Percentiles rank a stretch among this genome's conserved stretches.
phyloP scores from a whole-genome alignment of 1,139 yeast genomes.

The Suhomyces yuchorum region DNA sequence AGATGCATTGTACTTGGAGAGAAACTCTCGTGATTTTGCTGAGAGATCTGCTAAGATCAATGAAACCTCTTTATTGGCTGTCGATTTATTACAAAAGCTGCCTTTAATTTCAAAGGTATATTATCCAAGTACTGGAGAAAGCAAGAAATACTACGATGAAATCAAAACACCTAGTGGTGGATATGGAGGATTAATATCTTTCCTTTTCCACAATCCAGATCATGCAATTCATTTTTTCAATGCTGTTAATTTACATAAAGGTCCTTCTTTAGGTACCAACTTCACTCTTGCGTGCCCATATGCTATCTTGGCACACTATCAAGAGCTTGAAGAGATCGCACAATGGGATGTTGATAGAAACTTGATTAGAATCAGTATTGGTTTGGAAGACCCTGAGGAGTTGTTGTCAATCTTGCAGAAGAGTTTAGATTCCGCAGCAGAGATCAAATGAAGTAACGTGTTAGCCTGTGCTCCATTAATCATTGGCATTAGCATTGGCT shows the following conservation, averaged over 20 bases:
- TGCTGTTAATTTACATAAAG: conserved; percentile 74
- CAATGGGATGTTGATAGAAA: conserved; percentile 84
- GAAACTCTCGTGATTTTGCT: conserved; percentile 89
- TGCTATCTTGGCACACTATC: conserved; percentile 84
- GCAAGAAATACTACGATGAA: conserved; percentile 68
- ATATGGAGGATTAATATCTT: conserved; percentile 86
- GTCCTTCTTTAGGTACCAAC: conserved; percentile 93
- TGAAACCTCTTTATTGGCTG: conserved; percentile 58
- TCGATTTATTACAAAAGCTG: conserved; percentile 49
- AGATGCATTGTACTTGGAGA: conserved; percentile 88
- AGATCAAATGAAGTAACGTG: background rate
- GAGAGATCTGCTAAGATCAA: conserved; percentile 69
- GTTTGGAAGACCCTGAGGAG: conserved; percentile 63
- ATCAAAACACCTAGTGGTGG: conserved; percentile 76
- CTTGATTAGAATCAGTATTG: conserved; percentile 82
- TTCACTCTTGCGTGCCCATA: conserved; percentile 93
- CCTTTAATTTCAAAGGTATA: conserved; percentile 62
- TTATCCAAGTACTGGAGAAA: conserved; percentile 65
- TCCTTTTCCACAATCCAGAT: conserved; percentile 66
- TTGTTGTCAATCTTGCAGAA: conserved; percentile 57
- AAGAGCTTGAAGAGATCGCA: conserved; percentile 78
- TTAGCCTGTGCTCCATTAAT: background rate
- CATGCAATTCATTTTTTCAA: conserved; percentile 79
- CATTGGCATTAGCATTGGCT: background rate
- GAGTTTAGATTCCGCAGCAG: conserved; percentile 60